Evolutionary conservation across 345 rosid species (phyloP).

Genomic region (Capsella bursapastoris): DNA sequence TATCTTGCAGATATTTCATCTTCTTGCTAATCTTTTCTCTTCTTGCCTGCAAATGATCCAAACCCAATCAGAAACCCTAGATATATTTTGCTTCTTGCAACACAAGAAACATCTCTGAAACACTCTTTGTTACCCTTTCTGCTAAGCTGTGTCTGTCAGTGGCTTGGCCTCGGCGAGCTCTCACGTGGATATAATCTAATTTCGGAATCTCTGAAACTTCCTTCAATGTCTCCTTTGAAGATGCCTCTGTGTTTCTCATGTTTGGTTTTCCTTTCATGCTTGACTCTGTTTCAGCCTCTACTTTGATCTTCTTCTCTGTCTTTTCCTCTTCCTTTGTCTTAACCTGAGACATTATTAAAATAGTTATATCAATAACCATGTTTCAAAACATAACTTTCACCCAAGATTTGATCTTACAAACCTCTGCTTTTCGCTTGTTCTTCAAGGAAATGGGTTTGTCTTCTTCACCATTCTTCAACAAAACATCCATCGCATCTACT

Average conservation of each 20-base stretch:
- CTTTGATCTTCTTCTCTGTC: constrained; percentile 47
- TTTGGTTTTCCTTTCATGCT: constrained; percentile 41
- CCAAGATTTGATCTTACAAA: constrained; percentile 35
- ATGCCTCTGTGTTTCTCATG: constrained; percentile 41
- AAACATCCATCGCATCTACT: constrained; percentile 23
- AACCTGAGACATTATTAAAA: constrained; percentile 36
- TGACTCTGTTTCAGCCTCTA: constrained; percentile 46
- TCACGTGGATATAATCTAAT: constrained; percentile 50
- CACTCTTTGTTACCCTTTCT: constrained; percentile 50
- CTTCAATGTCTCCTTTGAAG: constrained; percentile 42
- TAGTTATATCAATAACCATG: background rate
- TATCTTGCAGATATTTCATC: constrained; percentile 72
- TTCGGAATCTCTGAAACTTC: constrained; percentile 45
- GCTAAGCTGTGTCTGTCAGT: constrained; percentile 56
- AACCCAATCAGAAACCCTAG: constrained; percentile 7
- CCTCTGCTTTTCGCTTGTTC: constrained; percentile 59
- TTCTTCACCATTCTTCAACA: constrained; percentile 37
- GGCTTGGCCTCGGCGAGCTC: constrained; percentile 55
- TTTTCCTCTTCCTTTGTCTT: constrained; percentile 41
- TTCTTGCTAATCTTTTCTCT: constrained; percentile 73
- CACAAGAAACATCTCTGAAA: background rate
- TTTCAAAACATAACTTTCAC: background rate
- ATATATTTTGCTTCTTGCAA: constrained; percentile 19
- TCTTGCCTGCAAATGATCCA: constrained; percentile 53
- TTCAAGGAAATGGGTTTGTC: constrained; percentile 26